Base-by-base conservation (phyloP, 139 green algal species). In the Penium margaritaceum region DNA sequence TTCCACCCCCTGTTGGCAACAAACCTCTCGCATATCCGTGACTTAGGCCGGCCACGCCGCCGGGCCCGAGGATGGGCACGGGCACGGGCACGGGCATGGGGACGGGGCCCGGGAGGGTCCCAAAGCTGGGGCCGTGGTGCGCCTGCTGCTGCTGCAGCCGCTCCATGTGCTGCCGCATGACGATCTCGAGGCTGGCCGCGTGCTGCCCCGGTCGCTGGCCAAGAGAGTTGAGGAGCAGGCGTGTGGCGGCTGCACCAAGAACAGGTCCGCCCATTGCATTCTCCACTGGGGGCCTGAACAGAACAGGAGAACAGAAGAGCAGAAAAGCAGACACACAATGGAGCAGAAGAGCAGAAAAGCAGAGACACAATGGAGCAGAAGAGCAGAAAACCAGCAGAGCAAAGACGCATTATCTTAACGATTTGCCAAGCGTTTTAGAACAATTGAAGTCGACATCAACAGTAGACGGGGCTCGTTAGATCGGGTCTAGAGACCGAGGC, bases 161-260 rank as follows among this genome's bases (percentile, higher is more conserved):
- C n/a, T n/a, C n/a, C n/a, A n/a, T n/a, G n/a, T n/a, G n/a, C n/a
- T n/a, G n/a, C n/a, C n/a, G n/a, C n/a, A n/a, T n/a, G n/a, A n/a
- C n/a, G n/a, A n/a, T 60, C 47, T 29, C 47, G 47, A n/a, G 30
- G 47, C 47, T 60, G 47, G 19, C n/a, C 47, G 47, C n/a, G n/a
- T 60, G 47, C 47, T 5, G 47, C 47, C 47, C 47, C 47, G 21
- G n/a, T 24, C 47, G n/a, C 15, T 17, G 5, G 47, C 47, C 47
- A 21, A 60, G 47, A 33, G 47, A 60, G 17, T 73, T 73, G 46
- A 73, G 51, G 24, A 76, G 44, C 37, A 76, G 69, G 15, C 69
- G 69, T 36, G 44, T 57, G 38, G 69, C 69, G 39, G 69, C 69
- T 14, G 69, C 69, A 36, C 69, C 69, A 19, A 76, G 24, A 19